Base-by-base conservation (phyloP, 148 eudicot genomes). In the Mesembryanthemum crystallinum region DNA sequence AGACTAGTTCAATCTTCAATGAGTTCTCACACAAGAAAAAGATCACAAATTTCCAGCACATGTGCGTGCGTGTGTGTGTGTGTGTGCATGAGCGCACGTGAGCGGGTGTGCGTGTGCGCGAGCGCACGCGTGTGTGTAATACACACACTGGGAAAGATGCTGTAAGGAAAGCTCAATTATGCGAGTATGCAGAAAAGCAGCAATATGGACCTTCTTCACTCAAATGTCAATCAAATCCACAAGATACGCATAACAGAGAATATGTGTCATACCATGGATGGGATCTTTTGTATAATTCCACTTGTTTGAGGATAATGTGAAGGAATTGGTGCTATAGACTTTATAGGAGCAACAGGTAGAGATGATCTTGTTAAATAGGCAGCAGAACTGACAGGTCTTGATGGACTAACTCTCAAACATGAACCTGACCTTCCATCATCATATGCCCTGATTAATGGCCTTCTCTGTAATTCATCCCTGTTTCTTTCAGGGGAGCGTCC, bases 351-450 rank as follows among this genome's bases (percentile, higher is more conserved):
- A 76, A 74, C 81, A 72, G 88, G 75, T 60, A 70, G 42, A 64
- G 86, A 78, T 63, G 86, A 77, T 69, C 82, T 88, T 69, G 88
- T 67, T 78, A 86, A 8, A 72, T 72, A 77, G 27, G 88, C 71
- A 64, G 88, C 67, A 74, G 91, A 75, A 55, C 87, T 47, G 69
- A 82, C 73, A 64, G 88, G 76, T 81, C 92, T 88, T 64, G 86
- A 65, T 71, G 84, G 78, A 72, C 86, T 90, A 77, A 84, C 83
- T 71, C 88, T 82, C 83, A 79, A 57, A 67, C 77, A 84, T 4
- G 87, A 52, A 77, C 76, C 78, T 63, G 87, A 29, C 73, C 87
- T 85, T 23, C 74, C 80, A 79, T 86, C 93, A 76, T 88, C 91
- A 80, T 85, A 87, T 60, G 88, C 30, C 83, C 87, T 86, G 61